Evolutionary conservation across 2,329 filamentous ascomycete species (phyloP).

Genomic region (Zymoseptoria pseudotritici): DNA sequence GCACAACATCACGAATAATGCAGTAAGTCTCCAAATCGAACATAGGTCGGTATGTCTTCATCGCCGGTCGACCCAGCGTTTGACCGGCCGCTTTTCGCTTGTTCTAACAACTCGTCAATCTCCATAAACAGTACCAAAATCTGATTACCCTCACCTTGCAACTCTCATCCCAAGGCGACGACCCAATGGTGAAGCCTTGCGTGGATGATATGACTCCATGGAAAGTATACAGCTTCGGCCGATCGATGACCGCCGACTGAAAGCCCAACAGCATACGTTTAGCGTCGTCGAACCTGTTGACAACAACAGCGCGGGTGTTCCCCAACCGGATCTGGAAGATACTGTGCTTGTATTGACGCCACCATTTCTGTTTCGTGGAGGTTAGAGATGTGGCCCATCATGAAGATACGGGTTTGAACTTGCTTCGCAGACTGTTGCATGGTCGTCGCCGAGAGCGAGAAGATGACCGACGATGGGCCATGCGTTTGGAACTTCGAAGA

Average conservation of each 20-base stretch:
- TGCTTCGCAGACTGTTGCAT: conserved; percentile 43
- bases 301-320: conserved; percentile 46
- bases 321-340: conserved; percentile 49
- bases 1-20: conserved; percentile 42
- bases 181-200: conserved; percentile 51
- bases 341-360: conserved; percentile 39
- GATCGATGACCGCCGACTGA: conserved; percentile 42
- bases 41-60: conserved; percentile 46
- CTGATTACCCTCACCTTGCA: conserved; percentile 30
- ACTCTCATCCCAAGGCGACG: conserved; percentile 46
- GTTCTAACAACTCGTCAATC: conserved; percentile 25
- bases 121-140: too few relatives aligned
- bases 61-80: conserved; percentile 39
- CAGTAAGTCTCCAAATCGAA: conserved; percentile 48
- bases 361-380: conserved; percentile 32
- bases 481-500: conserved; percentile 46
- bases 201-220: conserved; percentile 47
- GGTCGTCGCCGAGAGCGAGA: conserved; percentile 46
- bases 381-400: not conserved
- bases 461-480: conserved; percentile 46
- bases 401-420: conserved; percentile 15
- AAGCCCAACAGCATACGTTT: conserved; percentile 45
- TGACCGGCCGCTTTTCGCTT: conserved; percentile 46
- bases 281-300: conserved; percentile 48
- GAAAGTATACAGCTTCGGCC: conserved; percentile 44